Evolutionary conservation across 2,329 filamentous ascomycete species (phyloP), one percentile per base, ranked within the genome.

Genomic region (Sphaerulina musiva): DNA sequence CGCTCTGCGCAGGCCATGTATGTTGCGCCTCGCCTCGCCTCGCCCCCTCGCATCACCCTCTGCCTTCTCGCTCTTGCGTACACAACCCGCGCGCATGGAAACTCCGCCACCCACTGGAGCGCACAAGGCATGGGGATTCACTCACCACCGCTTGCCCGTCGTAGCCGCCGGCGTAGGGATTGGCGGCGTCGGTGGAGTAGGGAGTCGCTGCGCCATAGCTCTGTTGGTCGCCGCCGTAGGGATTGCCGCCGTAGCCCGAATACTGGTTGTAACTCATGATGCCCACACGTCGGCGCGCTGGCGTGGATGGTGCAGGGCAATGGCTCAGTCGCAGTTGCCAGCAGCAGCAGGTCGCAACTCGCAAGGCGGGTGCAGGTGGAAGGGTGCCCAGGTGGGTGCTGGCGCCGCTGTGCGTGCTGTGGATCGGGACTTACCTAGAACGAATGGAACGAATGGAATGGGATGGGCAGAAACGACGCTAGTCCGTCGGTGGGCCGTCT

Each of bases 211-310:
- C 51, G 60, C 67, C 67, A 55, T 66, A 70, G 42, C 61, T 75
- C 58, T 78, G 74, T 68, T 86, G 86, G 68, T 86, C 85, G 54
- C 79, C 75, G 57, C 79, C 75, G 68, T 87, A 87, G 39, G 83
- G 84, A 67, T 86, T 65, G 59, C 74, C 73, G 59, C 73, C 69
- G 61, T 78, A 77, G 54, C 80, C 78, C 60, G 79, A 75, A 69
- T 86, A 84, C 66, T 80, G 79, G 55, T 70, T 69, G 59, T 76
- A 73, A 62, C 81, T 81, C 82, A 85, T 84, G 68, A 40, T 62
- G 58, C 26, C 52, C 46, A 41, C 46, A 12, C 31, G 47, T 39
- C 42, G 39, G 54, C 48, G 51, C 55, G 49, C 49, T 42, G 26
- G 50, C 6, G 26, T 23, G 48, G 31, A 26, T 34, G 34, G 34